Evolutionary conservation across 177 flowering plant genomes (phyloP), one percentile per base, ranked within the genome.

Genomic region (Tripterygium wilfordii): DNA sequence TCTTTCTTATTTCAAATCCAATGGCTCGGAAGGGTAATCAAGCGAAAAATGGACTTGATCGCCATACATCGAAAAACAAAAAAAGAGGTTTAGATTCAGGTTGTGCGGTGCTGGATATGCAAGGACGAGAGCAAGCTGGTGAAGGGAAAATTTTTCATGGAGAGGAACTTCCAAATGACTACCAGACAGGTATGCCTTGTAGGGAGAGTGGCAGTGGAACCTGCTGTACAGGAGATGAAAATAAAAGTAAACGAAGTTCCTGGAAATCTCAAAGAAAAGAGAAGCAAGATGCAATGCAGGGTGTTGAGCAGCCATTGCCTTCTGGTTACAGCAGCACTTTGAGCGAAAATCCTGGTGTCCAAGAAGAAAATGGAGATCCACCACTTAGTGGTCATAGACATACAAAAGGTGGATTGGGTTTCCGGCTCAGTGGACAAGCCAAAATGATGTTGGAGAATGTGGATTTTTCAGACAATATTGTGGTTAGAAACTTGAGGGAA

Each of bases 11-110:
- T n/a, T 41, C 20, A 17, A 10, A 17, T 16, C n/a, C 32, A 36
- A 88, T 88, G 96, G 90, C 86, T 38, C 76, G 83, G 20, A 82
- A 80, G 55, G 76, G 78, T 53, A 78, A 65, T 66, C 82, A 77
- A 42, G 79, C 66, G 46, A 88, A 71, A 68, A 82, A 75, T 62
- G 83, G 83, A 6, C 53, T 62, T 49, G 77, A 70, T 26, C 71
- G 59, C 48, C 64, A 70, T 20, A 38, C 73, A 47, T 46, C 64
- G 47, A 67, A 57, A 24, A 67, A 45, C 36, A 79, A 69, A 44
- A 63, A 56, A 55, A 66, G 50, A 56, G 70, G 59, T 55, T 45
- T 78, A 57, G 76, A 69, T 23, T 57, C 75, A 30, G 56, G 40
- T 10, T 31, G 20, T 55, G 60, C 49, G 15, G 28, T 52, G 10